Evolutionary conservation across 1,139 yeast genomes (phyloP), one percentile per base, ranked within the genome.

Genomic region (Blastobotrys persicus): DNA sequence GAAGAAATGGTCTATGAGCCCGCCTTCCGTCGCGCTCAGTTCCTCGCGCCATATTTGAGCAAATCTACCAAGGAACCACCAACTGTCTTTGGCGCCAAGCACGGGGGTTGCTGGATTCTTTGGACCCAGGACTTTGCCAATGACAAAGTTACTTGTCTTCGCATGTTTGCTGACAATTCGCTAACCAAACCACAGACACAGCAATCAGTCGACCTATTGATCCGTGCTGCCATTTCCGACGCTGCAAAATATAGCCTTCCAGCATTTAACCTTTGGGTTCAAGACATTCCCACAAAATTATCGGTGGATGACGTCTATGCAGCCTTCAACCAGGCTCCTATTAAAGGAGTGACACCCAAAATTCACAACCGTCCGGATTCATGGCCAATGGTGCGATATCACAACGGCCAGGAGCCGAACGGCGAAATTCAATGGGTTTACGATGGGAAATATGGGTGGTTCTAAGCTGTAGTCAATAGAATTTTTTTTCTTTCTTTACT

Each of bases 61-160:
- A 46, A 45, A 32, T 31, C 47, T 28, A 26, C 16, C 6, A 49
- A 51, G 26, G 44, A 47, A 6, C 40, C 34, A 6, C 65, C 65
- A 5, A 44, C 52, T 2, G 53, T 52, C 5, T 73, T 68, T 54
- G 77, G 77, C 19, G 70, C 68, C 18, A 53, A 59, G 37, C 49
- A 52, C 16, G 61, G 61, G 32, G 61, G 63, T 40, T 62, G 65
- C 26, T 74, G 73, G 60, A 63, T 76, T 17, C 62, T 76, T 28
- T 77, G 80, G 80, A 69, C 70, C 35, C 79, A 75, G 51, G 74
- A 73, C 46, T 75, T 75, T 70, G 70, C 68, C 50, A 67, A 59
- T 17, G 59, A 66, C 35, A 61, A 65, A 23, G 58, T 76, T 45
- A 60, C 69, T 11, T 56, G 74, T 12, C 40, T 73, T 46, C 53